A percentile compares a stretch with the other conserved stretches of the same genome.
Evolutionary conservation across 371 early-diverging fungal species (phyloP).

Genomic region (Mycotypha africana): DNA sequence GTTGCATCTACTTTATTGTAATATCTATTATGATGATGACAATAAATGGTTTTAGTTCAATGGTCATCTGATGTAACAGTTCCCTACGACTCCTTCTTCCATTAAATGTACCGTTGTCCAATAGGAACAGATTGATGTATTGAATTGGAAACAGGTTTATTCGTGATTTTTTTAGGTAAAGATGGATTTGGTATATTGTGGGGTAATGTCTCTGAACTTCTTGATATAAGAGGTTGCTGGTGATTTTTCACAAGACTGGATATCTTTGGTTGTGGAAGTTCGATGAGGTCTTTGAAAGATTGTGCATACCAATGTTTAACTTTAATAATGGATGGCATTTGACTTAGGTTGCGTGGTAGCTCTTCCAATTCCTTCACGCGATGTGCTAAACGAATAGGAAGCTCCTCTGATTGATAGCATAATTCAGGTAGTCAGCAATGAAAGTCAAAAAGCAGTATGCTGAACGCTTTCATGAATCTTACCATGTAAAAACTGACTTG

Average conservation of each 20-base stretch:
- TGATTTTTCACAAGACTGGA: conserved; percentile 25
- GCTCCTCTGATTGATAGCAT: conserved; percentile 80
- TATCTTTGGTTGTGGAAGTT: conserved; percentile 64
- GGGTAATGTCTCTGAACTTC: conserved; percentile 27
- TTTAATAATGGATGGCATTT: conserved; percentile 84
- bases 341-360: conserved; percentile 79
- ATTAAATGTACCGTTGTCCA: conserved; percentile 25
- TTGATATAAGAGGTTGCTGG: conserved; percentile 8
- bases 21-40: conserved; percentile 29
- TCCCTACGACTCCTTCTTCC: background rate
- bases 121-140: conserved; percentile 23
- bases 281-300: conserved; percentile 73
- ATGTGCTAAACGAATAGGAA: conserved; percentile 93
- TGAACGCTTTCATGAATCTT: background rate
- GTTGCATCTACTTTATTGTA: conserved; percentile 56
- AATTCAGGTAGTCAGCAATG: background rate
- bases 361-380: conserved; percentile 93
- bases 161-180: conserved; percentile 10
- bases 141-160: conserved; percentile 4
- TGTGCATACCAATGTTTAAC: conserved; percentile 97
- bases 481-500: conserved; percentile 86
- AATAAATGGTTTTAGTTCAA: too few species aligned
- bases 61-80: too few species aligned
- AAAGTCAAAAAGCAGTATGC: background rate
- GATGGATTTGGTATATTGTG: conserved; percentile 65